A percentile compares a stretch with the other conserved stretches of the same genome.
Evolutionary conservation across 208 protist genomes (phyloP).

Genomic region (Crithidia acanthocephali): DNA sequence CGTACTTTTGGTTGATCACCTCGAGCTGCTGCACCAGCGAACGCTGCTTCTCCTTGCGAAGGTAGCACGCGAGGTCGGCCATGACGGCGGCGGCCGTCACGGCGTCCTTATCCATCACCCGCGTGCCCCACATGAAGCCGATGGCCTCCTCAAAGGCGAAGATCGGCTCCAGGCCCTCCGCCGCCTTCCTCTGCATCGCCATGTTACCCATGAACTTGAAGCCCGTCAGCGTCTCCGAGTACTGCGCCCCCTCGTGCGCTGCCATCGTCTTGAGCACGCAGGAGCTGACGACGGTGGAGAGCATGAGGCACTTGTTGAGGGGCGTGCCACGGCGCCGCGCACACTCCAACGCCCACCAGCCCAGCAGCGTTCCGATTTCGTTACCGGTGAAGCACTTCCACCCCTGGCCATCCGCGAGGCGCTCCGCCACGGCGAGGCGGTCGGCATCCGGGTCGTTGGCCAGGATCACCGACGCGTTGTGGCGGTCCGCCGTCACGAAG

Average conservation of each 20-base stretch:
- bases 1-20: constrained; percentile 83
- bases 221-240: constrained; percentile 97
- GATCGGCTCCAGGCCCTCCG: constrained; percentile 43
- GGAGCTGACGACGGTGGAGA: constrained; percentile 86
- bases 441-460: constrained; percentile 99
- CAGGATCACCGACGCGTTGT: constrained; percentile 88
- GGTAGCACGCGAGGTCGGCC: constrained; percentile 89
- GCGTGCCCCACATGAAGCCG: constrained; percentile 94
- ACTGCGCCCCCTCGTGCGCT: constrained; percentile 89
- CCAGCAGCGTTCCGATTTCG: constrained; percentile 97
- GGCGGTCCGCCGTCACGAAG: constrained; percentile 80
- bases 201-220: constrained; percentile 99
- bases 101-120: constrained; percentile 98
- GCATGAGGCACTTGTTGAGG: constrained; percentile 54
- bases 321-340: constrained; percentile 43
- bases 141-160: constrained; percentile 98
- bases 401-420: constrained; percentile 44
- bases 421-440: constrained; percentile 96
- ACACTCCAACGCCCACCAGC: constrained; percentile 91
- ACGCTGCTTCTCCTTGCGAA: constrained; percentile 56
- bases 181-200: constrained; percentile 52
- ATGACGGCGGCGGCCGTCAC: constrained; percentile 92
- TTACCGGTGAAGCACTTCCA: constrained; percentile 98
- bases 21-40: constrained; percentile 52
- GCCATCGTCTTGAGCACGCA: constrained; percentile 94